Evolutionary conservation across 2,329 filamentous ascomycete genomes (phyloP), one percentile per base, ranked within the genome.

Genomic region (Sordariomycetes sp.): DNA sequence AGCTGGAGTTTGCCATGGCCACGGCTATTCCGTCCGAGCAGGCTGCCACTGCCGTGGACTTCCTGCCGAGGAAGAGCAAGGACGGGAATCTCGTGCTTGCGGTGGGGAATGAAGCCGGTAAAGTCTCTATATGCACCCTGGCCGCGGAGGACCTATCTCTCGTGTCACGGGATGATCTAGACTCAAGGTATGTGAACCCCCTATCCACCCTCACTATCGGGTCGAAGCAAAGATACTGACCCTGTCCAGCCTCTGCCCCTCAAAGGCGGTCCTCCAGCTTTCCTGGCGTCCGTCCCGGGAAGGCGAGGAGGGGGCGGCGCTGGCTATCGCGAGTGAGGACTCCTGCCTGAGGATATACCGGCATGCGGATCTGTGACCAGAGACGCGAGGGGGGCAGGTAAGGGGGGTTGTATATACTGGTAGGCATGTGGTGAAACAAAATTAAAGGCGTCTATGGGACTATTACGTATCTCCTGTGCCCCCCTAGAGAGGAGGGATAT

Each of bases 31-130:
- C 79, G 0, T 74, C 81, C 54, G 77, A 79, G 20, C 75, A 78
- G 22, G 77, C 89, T 0, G 83, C 89, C 3, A 92, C 88, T 0
- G 85, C 89, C 0, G 75, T 93, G 28, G 86, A 88, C 64, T 88
- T 91, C 66, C 68, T 84, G 37, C 65, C 70, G 16, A 67, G 69
- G 43, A 59, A 55, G 40, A 60, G 22, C 28, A 22, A 59, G 8
- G 63, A 71, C 14, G 63, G 57, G 2, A 25, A 64, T 48, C 59
- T 68, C 14, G 68, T 80, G 24, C 70, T 87, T 1, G 82, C 82
- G 0, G 72, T 83, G 1, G 83, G 83, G 24, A 83, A 78, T 0
- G 83, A 87, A 64, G 70, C 72, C 3, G 81, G 81, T 3, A 72
- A 67, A 58, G 61, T 83, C 14, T 61, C 54, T 20, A 52, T 62